Evolutionary conservation across 2,329 filamentous ascomycete genomes (phyloP).

Genomic region (Neurospora sp.): DNA sequence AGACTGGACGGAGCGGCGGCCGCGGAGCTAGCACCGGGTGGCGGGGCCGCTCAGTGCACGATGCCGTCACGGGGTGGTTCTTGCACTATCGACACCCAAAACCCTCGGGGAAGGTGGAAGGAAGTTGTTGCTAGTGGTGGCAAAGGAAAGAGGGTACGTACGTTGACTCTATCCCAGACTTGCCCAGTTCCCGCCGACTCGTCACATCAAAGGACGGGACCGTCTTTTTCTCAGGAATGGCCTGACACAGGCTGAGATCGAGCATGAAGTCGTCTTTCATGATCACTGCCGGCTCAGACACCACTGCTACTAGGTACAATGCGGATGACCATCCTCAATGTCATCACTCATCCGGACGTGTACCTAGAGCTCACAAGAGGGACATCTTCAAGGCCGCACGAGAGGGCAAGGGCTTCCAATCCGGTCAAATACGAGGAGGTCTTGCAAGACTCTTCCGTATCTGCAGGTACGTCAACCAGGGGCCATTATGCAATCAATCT

Average conservation of each 20-base stretch:
- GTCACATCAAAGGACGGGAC: not conserved
- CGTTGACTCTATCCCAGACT: not conserved
- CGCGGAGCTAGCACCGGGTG: not conserved
- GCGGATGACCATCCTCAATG: constrained; percentile 15
- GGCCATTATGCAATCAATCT: not conserved
- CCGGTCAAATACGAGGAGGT: constrained; percentile 6
- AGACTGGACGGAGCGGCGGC: not conserved
- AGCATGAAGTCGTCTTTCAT: constrained; percentile 3
- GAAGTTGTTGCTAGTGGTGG: too few relatives aligned
- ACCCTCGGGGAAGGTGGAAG: not conserved
- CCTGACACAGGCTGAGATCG: constrained; percentile 1
- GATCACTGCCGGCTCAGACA: constrained; percentile 18
- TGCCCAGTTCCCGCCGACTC: not conserved
- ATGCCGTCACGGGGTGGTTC: not conserved
- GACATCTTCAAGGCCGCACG: constrained; percentile 1
- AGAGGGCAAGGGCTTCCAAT: not conserved
- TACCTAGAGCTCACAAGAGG: constrained; percentile 11
- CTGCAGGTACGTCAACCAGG: constrained; percentile 9
- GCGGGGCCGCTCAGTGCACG: not conserved
- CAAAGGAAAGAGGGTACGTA: too few relatives aligned
- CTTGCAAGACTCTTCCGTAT: constrained; percentile 5
- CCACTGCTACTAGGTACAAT: constrained; percentile 15
- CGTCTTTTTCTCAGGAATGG: constrained; percentile 5
- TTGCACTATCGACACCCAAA: not conserved
- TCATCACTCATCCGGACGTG: constrained; percentile 13